Percentiles rank a stretch among this genome's conserved stretches.
These are phyloP conservation scores for Triticum timopheevii DNA, from an alignment of 176 grass and related monocot genomes.

Conservation along the genomic window DNA sequence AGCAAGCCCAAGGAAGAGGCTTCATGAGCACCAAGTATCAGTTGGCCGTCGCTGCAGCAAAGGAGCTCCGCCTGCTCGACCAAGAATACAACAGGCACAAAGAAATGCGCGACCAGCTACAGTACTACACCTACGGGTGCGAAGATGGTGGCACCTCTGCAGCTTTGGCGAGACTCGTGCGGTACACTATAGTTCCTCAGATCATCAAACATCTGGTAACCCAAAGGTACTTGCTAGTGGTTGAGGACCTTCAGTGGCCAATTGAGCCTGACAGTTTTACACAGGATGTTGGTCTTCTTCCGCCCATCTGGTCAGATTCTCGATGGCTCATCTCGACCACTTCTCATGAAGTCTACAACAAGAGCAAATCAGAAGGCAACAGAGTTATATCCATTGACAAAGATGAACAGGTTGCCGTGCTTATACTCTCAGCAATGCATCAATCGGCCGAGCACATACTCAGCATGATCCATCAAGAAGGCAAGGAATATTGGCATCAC, in stretches of 20 bases:
- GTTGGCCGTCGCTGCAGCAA: background rate
- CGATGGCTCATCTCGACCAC: background rate
- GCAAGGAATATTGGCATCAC: background rate
- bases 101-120: background rate
- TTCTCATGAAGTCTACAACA: background rate
- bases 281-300: background rate
- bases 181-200: accelerated
- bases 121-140: background rate
- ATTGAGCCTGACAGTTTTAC: accelerated
- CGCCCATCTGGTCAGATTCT: accelerated
- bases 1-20: accelerated
- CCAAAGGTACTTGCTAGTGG: background rate
- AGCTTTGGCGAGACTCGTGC: accelerated
- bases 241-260: background rate
- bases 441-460: too few relatives aligned
- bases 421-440: background rate
- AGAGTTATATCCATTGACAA: too few relatives aligned
- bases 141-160: accelerated
- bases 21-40: background rate
- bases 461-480: background rate
- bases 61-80: background rate
- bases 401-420: background rate
- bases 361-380: background rate
- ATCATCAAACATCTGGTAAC: accelerated
- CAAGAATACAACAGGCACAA: background rate